phyloP scores from a whole-genome alignment of 352 stramenopile species.

The Halophytophthora polymorphica region DNA sequence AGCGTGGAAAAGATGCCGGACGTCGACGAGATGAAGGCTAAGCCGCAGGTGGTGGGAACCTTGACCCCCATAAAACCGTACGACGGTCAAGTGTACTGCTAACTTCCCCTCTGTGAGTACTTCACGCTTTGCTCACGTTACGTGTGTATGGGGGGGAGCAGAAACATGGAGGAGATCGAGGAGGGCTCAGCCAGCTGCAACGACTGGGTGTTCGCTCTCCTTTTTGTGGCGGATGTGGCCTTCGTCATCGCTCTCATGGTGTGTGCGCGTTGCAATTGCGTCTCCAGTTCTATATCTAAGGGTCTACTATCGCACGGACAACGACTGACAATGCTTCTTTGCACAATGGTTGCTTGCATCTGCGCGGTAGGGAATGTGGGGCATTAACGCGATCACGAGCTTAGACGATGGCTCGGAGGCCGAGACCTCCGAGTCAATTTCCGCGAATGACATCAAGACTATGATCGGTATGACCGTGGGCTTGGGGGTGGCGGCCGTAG shows the following conservation, averaged over 20 bases:
- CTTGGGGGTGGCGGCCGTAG: conserved; percentile 35
- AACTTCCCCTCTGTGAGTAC: too few species aligned
- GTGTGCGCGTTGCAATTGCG: not conserved
- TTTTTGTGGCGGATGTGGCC: conserved; percentile 62
- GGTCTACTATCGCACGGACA: too few species aligned
- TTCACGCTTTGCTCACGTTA: too few species aligned
- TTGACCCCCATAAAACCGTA: too few species aligned
- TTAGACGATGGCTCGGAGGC: conserved; percentile 7
- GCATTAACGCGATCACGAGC: not conserved
- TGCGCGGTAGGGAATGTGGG: not conserved
- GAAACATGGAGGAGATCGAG: not conserved
- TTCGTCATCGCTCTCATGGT: conserved; percentile 48
- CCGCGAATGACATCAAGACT: conserved; percentile 33
- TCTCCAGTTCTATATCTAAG: not conserved
- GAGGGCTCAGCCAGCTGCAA: conserved; percentile 28
- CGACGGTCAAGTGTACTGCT: too few species aligned
- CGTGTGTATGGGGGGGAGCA: too few species aligned
- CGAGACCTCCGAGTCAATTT: conserved; percentile 35
- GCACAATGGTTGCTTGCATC: not conserved
- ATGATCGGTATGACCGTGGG: conserved; percentile 36
- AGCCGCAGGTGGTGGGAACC: too few species aligned
- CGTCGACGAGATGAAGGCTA: too few species aligned
- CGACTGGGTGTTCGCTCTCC: conserved; percentile 62
- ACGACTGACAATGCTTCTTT: too few species aligned
- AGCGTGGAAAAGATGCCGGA: too few species aligned